A percentile compares a stretch with the other conserved stretches of the same genome.
Evolutionary conservation across 1,284 basidiomycete genomes (phyloP).

Genomic region (Xerocomus minutiporus): DNA sequence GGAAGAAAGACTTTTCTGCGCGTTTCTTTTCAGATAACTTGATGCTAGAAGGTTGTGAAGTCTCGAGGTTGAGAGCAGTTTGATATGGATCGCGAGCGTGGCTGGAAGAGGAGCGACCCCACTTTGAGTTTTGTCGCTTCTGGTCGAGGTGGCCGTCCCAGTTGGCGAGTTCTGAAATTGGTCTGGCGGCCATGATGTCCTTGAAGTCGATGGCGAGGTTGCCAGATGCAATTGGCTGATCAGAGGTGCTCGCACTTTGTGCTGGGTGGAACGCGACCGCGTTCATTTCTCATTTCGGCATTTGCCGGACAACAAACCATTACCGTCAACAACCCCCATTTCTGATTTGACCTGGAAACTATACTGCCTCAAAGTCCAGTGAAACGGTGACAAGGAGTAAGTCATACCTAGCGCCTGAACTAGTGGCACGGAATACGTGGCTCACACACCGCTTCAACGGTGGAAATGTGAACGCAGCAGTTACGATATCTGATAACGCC

Average conservation of each 20-base stretch:
- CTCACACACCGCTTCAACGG: too few species aligned
- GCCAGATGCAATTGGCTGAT: slow-evolving; percentile 1
- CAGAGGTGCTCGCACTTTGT: neutral
- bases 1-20: slow-evolving; percentile 4
- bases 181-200: slow-evolving; percentile 14
- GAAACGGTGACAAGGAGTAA: too few species aligned
- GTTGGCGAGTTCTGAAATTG: slow-evolving; percentile 13
- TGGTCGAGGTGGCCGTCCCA: slow-evolving; percentile 20
- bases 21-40: slow-evolving; percentile 5
- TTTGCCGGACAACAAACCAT: slow-evolving; percentile 8
- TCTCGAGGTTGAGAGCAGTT: slow-evolving; percentile 1
- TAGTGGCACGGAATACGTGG: too few species aligned
- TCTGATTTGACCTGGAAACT: too few species aligned
- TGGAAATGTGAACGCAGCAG: too few species aligned
- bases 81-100: slow-evolving; percentile 11
- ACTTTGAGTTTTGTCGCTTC: slow-evolving; percentile 6
- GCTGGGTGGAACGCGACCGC: neutral
- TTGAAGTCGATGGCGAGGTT: neutral
- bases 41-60: neutral
- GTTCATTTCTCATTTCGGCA: slow-evolving; percentile 14
- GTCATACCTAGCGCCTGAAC: too few species aligned
- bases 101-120: slow-evolving; percentile 14
- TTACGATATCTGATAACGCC: too few species aligned
- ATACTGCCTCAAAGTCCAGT: too few species aligned
- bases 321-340: too few species aligned